phyloP scores from a whole-genome alignment of 139 green algal genomes.

The Chlorella sp. region DNA sequence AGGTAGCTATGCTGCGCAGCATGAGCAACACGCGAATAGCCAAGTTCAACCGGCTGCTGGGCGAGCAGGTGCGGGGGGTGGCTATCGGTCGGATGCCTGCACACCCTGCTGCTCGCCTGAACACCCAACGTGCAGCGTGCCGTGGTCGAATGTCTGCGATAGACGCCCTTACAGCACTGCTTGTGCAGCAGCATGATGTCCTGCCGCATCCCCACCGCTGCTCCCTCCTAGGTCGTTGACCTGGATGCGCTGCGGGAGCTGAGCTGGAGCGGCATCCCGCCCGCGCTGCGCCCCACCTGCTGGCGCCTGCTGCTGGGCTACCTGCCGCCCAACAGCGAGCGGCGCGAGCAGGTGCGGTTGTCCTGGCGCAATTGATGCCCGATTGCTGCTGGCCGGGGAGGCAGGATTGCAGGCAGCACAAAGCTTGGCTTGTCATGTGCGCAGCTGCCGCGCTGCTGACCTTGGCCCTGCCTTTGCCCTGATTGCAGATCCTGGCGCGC shows the following conservation, averaged over 20 bases:
- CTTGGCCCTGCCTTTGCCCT: not conserved
- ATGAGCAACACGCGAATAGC: slow-evolving; percentile 63
- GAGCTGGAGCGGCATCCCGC: slow-evolving; percentile 89
- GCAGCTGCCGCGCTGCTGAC: not conserved
- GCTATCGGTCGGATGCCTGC: not conserved
- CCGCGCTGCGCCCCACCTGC: slow-evolving; percentile 74
- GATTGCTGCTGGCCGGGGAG: too few relatives aligned
- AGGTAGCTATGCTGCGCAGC: slow-evolving; percentile 51
- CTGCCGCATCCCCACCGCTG: too few relatives aligned
- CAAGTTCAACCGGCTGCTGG: slow-evolving; percentile 79
- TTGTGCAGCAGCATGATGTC: too few relatives aligned
- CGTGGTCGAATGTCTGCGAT: too few relatives aligned
- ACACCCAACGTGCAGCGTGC: too few relatives aligned
- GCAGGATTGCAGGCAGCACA: too few relatives aligned
- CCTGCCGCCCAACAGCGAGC: slow-evolving; percentile 77
- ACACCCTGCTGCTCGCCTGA: too few relatives aligned
- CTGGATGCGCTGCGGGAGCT: slow-evolving; percentile 88
- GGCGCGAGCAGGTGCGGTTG: slow-evolving; percentile 46
- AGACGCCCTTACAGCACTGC: too few relatives aligned
- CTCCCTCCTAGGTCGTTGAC: slow-evolving; percentile 85
- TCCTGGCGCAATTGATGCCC: too few relatives aligned
- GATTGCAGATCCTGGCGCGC: slow-evolving; percentile 66
- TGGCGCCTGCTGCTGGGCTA: slow-evolving; percentile 98
- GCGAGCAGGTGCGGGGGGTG: slow-evolving; percentile 55
- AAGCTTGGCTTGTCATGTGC: too few relatives aligned